Base-by-base conservation (phyloP, 2,329 filamentous ascomycete species). In the Exophiala alcalophila region DNA sequence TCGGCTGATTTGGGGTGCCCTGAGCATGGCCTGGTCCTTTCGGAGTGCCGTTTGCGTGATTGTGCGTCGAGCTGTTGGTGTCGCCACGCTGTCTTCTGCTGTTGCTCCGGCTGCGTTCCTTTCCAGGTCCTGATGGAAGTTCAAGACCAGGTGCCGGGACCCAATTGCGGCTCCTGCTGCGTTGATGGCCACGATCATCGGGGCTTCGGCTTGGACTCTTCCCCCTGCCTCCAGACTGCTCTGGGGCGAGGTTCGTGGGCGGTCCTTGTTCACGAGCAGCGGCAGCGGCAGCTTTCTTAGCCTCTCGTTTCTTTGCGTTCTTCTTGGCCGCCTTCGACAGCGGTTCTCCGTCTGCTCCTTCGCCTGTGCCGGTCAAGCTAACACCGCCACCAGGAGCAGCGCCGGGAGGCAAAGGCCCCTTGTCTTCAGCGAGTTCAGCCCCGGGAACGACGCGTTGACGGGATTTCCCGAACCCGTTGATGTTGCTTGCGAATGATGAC, bases 261-360 rank as follows among this genome's bases (percentile, higher is more conserved):
- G 20, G 24, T 24, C n/a, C 30, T 35, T 50, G 32, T 30, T 70
- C 68, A 55, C 81, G 82, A 35, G 78, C 80, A 12, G 87, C 86
- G 4, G 73, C 77, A 32, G 92, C 89, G 62, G 90, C 92, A 37
- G 79, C 78, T 70, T 96, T 97, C 76, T 94, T 96, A 55, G 86
- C 86, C 56, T 86, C 83, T 31, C 92, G 80, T 78, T 97, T 97
- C 80, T 97, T 97, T 80, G 97, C 97, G 70, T 96, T 96, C 77
- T 96, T 96, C 57, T 87, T 72, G 9, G 86, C 89, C 40, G 84
- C 80, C 70, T 92, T 94, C 50, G 86, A 90, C 49, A 92, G 65
- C 56, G 77, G 82, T 48, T 88, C 84, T 30, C 63, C 76, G 29
- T 82, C 70, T 67, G 83, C 65, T 52, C 70, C 76, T 24, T 77